Base-by-base conservation (phyloP, 2,329 filamentous ascomycete genomes). In the Aspergillus niger region DNA sequence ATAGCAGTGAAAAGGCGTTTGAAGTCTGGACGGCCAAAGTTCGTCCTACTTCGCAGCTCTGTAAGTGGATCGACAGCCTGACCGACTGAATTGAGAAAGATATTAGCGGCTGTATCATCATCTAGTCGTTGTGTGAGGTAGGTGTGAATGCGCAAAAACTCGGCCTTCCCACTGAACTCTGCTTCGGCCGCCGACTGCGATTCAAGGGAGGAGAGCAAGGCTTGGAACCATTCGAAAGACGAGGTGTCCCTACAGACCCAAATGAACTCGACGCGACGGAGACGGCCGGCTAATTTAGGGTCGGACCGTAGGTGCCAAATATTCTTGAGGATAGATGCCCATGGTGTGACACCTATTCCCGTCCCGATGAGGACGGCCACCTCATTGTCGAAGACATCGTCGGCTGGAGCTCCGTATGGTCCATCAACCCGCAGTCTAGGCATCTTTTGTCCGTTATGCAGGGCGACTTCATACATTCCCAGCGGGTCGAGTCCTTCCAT, bases 221-320 rank as follows among this genome's bases (percentile, higher is more conserved):
- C 92, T 76, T 99, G 95, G 83, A 99, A 98, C 95, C 95, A 99
- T 79, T 98, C 95, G 72, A 99, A 99, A 0, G 93, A 97, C 36
- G 86, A 90, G 0, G 93, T 97, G 72, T 97, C 93, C 76, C 91
- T 95, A 85, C 94, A 97, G 55, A 98, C 89, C 95, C 95, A 99
- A 81, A 99, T 96, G 79, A 99, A 99, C 77, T 99, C 95, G 32
- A 99, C 94, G 76, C 95, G 90, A 61, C 92, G 91, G 50, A 99
- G 88, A 72, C 94, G 91, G 53, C 86, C 88, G 1, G 94, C 93
- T 24, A 93, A 91, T 80, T 97, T 95, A 7, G 94, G 93, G 15
- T 89, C 87, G 65, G 95, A 89, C 64, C 95, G 92, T 71, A 96
- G 84, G 76, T 99, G 94, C 91, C 93, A 99, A 78, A 99, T 98